phyloP scores from a whole-genome alignment of 768 basidiomycete species.

The Russula emetica region DNA sequence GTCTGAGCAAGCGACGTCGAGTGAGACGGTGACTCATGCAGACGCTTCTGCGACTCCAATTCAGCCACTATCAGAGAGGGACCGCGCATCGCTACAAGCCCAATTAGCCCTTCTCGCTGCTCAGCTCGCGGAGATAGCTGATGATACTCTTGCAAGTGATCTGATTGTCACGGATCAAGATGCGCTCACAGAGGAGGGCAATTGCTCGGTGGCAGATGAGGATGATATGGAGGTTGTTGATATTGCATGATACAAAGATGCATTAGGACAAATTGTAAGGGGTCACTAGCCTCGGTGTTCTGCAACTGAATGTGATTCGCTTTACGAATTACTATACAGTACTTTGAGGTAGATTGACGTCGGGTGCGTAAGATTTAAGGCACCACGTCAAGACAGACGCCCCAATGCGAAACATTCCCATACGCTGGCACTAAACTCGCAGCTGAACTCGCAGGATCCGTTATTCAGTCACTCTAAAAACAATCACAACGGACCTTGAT shows the following conservation, averaged over 20 bases:
- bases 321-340: neutral
- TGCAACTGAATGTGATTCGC: neutral
- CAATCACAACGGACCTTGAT: neutral
- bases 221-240: conserved; percentile 32
- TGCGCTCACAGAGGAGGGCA: conserved; percentile 7
- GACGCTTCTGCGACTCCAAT: conserved; percentile 19
- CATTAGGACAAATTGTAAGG: conserved; percentile 4
- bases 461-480: no score
- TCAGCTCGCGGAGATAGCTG: conserved; percentile 64
- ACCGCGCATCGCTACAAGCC: conserved; percentile 66
- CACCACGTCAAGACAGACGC: neutral
- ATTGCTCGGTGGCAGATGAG: neutral
- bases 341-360: conserved; percentile 4
- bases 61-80: conserved; percentile 38
- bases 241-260: neutral
- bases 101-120: conserved; percentile 69
- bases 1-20: neutral
- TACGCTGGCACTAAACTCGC: neutral
- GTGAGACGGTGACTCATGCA: conserved; percentile 15
- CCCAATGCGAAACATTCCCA: neutral
- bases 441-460: neutral
- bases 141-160: conserved; percentile 31
- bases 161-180: conserved; percentile 21
- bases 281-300: neutral
- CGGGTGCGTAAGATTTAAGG: neutral